Conservation (phyloP, 129 eudicot species). For the Escallonia rubra region DNA sequence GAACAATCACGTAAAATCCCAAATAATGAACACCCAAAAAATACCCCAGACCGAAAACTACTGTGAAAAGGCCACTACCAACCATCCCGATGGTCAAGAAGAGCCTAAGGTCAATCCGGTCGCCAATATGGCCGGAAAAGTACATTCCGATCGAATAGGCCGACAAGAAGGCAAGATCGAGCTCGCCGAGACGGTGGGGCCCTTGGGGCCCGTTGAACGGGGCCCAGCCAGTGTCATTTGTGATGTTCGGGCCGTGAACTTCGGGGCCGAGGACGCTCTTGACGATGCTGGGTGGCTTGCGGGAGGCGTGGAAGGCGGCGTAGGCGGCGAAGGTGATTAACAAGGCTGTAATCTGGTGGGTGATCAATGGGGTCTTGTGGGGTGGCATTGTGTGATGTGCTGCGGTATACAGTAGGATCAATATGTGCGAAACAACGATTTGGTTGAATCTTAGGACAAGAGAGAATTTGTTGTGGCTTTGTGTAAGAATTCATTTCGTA, state of each 20-base stretch:
- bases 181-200: slow-evolving; percentile 88
- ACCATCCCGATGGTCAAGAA: slow-evolving; percentile 77
- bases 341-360: slow-evolving; percentile 57
- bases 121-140: slow-evolving; percentile 83
- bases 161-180: slow-evolving; percentile 75
- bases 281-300: slow-evolving; percentile 97
- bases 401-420: too few relatives aligned
- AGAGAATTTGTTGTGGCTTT: too few relatives aligned
- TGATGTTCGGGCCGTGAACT: slow-evolving; percentile 17
- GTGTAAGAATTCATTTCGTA: too few relatives aligned
- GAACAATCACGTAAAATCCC: slow-evolving; percentile 40
- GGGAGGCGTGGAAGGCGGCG: slow-evolving; percentile 96
- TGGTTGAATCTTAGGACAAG: too few relatives aligned
- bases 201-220: slow-evolving; percentile 79
- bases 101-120: slow-evolving; percentile 61
- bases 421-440: too few relatives aligned
- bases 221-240: slow-evolving; percentile 64
- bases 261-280: slow-evolving; percentile 63
- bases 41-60: slow-evolving; percentile 73
- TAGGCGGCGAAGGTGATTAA: slow-evolving; percentile 76
- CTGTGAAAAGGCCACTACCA: slow-evolving; percentile 68
- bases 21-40: slow-evolving; percentile 67
- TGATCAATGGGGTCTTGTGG: slow-evolving; percentile 30
- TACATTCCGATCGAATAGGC: slow-evolving; percentile 92
- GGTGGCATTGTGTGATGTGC: slow-evolving; percentile 18